Evolutionary conservation across 805 yeast species (phyloP).

Genomic region (Candida nonsorbophila): DNA sequence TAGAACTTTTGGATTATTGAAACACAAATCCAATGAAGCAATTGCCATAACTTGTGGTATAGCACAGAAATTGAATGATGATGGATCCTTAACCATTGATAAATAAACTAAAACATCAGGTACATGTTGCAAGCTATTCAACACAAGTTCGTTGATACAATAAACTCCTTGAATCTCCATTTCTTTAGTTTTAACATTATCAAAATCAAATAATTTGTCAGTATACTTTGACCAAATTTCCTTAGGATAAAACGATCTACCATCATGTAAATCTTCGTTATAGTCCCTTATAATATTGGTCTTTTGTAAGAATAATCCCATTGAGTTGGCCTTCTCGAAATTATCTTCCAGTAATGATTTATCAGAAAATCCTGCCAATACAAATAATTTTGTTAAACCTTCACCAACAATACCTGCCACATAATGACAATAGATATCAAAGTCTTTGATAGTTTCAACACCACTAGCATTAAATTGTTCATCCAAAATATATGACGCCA

Average conservation of each 20-base stretch:
- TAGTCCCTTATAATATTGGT: slow-evolving; percentile 95
- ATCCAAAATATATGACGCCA: slow-evolving; percentile 87
- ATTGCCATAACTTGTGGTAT: slow-evolving; percentile 99
- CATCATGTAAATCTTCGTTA: slow-evolving; percentile 85
- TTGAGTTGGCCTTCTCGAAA: slow-evolving; percentile 63
- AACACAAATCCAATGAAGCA: slow-evolving; percentile 84
- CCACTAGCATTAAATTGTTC: slow-evolving; percentile 79
- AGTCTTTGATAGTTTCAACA: slow-evolving; percentile 71
- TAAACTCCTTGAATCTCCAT: slow-evolving; percentile 56
- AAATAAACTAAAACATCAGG: slow-evolving; percentile 72
- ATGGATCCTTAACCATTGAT: slow-evolving; percentile 70
- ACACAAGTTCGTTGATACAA: slow-evolving; percentile 78
- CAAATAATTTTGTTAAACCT: slow-evolving; percentile 81
- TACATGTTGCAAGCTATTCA: slow-evolving; percentile 74
- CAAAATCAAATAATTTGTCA: slow-evolving; percentile 55
- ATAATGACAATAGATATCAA: slow-evolving; percentile 88
- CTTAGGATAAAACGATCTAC: slow-evolving; percentile 93
- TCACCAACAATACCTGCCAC: slow-evolving; percentile 98
- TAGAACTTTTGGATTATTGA: slow-evolving; percentile 72
- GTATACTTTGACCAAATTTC: slow-evolving; percentile 89
- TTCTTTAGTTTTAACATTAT: slow-evolving; percentile 19
- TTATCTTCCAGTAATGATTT: slow-evolving; percentile 42
- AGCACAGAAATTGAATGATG: slow-evolving; percentile 87
- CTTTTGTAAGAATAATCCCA: slow-evolving; percentile 95
- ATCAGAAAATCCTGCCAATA: slow-evolving; percentile 68